Evolutionary conservation across 257 asterid species (phyloP), one percentile per base, ranked within the genome.

Genomic region (Gentiana straminea): DNA sequence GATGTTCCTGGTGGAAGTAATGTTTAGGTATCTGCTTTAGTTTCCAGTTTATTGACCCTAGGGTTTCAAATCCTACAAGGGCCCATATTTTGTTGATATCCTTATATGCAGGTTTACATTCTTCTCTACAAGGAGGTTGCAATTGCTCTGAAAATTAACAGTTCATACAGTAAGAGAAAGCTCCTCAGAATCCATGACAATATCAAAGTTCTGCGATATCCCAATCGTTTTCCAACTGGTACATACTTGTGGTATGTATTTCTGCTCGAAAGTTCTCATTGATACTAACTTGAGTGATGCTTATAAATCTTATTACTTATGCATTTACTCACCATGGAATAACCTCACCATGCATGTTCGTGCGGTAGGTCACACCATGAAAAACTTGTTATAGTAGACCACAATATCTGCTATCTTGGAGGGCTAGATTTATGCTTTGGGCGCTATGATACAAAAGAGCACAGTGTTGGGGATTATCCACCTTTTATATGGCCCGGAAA

Each of bases 121-220:
- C 96, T 90, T 70, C 94, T 90, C 49, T 90, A 86, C 86, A 86
- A 86, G 89, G 98, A 90, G 70, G 98, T 90, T 71, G 65, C 96
- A 50, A 71, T 90, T 60, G 98, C 98, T 64, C 73, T 90, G 52
- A 90, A 90, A 79, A 90, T 90, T 64, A 90, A 86, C 77, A 86
- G 98, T 78, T 79, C 75, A 59, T 82, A 79, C 72, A 90, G 96
- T 72, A 82, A 84, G 79, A 81, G 58, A 60, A 77, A 77, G 80
- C 90, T 91, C 56, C 83, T 81, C 13, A 54, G 72, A 77, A 91
- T 91, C 78, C 96, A 91, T 52, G 93, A 84, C 75, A 91, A 91
- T 66, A 78, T 91, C 59, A 87, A 69, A 70, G 96, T 91, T 43
- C 64, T 91, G 68, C 80, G 95, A 39, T 84, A 83, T 58, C 98